These are phyloP conservation scores for Penicillium sp. DNA, from an alignment of 2,329 filamentous ascomycete genomes.

Conservation along the genomic window DNA sequence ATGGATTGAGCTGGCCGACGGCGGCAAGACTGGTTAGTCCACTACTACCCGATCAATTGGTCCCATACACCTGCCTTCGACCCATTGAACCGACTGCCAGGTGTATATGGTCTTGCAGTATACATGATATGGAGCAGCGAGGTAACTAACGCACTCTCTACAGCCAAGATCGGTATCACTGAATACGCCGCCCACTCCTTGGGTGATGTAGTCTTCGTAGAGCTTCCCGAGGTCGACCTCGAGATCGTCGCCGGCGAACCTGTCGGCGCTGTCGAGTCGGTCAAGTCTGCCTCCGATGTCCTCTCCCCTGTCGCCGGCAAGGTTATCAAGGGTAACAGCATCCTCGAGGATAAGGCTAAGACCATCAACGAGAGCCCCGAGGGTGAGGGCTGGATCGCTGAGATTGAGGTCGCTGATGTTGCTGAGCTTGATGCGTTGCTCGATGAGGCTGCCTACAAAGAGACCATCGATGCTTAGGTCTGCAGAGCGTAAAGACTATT, in stretches of 20 bases:
- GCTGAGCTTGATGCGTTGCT: conserved; percentile 68
- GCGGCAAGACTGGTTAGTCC: conserved; percentile 62
- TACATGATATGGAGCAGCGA: not conserved
- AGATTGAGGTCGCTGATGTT: conserved; percentile 65
- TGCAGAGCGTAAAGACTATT: conserved; percentile 16
- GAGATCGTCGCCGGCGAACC: conserved; percentile 67
- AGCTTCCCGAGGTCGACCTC: conserved; percentile 67
- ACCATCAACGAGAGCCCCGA: conserved; percentile 87
- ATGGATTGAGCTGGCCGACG: conserved; percentile 82
- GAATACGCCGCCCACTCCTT: conserved; percentile 84
- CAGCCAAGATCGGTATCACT: conserved; percentile 71
- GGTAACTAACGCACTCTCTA: conserved; percentile 6
- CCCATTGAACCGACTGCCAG: not conserved
- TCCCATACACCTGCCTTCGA: not conserved
- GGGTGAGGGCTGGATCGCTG: conserved; percentile 85
- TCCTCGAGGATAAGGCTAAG: conserved; percentile 73
- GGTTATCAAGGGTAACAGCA: conserved; percentile 63
- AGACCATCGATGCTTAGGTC: conserved; percentile 52
- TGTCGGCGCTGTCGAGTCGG: conserved; percentile 91
- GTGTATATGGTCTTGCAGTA: not conserved
- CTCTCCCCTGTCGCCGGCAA: conserved; percentile 74
- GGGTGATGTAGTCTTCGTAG: conserved; percentile 93
- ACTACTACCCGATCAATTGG: not conserved
- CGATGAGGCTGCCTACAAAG: conserved; percentile 67
- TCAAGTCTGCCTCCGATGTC: conserved; percentile 97